Base-by-base conservation (phyloP, 1,284 basidiomycete species). In the Puccinia coronata region DNA sequence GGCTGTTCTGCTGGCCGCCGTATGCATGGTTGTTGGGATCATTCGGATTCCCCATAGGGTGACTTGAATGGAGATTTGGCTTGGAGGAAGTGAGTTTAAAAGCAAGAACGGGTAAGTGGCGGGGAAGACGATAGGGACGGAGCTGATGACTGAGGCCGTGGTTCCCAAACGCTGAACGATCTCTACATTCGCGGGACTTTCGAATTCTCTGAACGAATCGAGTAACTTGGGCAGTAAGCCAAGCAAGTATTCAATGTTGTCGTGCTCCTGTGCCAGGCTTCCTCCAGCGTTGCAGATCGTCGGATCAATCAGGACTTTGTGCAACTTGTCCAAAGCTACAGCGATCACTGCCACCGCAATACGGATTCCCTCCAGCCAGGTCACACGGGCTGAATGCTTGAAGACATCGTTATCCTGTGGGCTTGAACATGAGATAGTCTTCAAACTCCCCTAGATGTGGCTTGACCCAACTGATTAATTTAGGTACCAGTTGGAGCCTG, bases 361-460 rank as follows among this genome's bases (percentile, higher is more conserved):
- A 25, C 96, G 89, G 80, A 92, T 92, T 83, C 91, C 92, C 87
- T 99, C 96, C 82, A 98, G 85, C 96, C 96, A 98, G 70, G 89
- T 89, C 39, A 97, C 89, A n/a, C 93, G 89, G 14, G 92, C 92
- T 6, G 89, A 88, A 85, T 96, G 93, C 78, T 90, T 89, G 28
- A 88, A 88, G 31, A 85, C 86, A 71, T 93, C 92, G 8, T 90
- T 87, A 82, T 94, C 93, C 79, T 89, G 90, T 0, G 89, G n/a
- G 86, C 89, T 83, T 91, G 90, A 59, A 89, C 86, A 85, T 91
- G n/a, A 80, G 23, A 28, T 81, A 92, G 85, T 94, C 93, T 83
- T 97, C 94, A 84, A 92, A 97, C 25, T 90, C 89, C n/a, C 96
- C 96, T 83, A 98, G 93, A 86, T 96, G 92, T 0, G 95, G 95